Evolutionary conservation across 2,329 filamentous ascomycete species (phyloP).

Genomic region (Diaporthe sp.): DNA sequence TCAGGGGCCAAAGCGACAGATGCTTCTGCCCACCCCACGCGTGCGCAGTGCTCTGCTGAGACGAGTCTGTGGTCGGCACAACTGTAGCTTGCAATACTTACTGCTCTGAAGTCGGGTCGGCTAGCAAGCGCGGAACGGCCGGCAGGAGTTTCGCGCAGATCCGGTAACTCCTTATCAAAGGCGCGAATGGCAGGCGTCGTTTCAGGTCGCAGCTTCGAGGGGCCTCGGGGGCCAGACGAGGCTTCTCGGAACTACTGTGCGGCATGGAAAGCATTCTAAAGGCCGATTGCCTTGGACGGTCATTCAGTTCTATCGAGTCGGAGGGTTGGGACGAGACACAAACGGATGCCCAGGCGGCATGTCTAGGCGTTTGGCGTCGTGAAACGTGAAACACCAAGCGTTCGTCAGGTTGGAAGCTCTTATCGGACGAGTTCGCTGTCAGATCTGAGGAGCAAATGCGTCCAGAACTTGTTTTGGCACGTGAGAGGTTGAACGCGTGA

Average conservation of each 20-base stretch:
- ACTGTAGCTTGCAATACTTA: background rate
- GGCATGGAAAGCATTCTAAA: background rate
- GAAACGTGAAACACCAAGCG: slow-evolving; percentile 25
- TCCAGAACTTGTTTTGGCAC: background rate
- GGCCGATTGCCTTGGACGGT: background rate
- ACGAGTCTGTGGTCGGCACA: background rate
- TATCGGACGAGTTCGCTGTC: background rate
- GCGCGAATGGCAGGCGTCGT: background rate
- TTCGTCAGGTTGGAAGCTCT: slow-evolving; percentile 8
- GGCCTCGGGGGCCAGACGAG: background rate
- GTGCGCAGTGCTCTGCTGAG: background rate
- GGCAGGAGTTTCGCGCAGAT: background rate
- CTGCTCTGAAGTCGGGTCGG: background rate
- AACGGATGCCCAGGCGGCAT: slow-evolving; percentile 25
- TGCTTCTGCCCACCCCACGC: background rate
- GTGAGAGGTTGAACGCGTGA: background rate
- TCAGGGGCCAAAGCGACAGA: background rate
- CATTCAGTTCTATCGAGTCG: background rate
- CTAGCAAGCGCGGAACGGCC: background rate
- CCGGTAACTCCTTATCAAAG: background rate
- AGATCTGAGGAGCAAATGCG: background rate
- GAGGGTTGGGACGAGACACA: slow-evolving; percentile 8
- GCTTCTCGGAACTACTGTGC: background rate
- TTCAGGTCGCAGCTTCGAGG: slow-evolving; percentile 19
- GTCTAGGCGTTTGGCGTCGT: slow-evolving; percentile 20